These are phyloP conservation scores for Penicillium macrosclerotiorum DNA, from an alignment of 495 filamentous ascomycete species.

Conservation along the genomic window DNA sequence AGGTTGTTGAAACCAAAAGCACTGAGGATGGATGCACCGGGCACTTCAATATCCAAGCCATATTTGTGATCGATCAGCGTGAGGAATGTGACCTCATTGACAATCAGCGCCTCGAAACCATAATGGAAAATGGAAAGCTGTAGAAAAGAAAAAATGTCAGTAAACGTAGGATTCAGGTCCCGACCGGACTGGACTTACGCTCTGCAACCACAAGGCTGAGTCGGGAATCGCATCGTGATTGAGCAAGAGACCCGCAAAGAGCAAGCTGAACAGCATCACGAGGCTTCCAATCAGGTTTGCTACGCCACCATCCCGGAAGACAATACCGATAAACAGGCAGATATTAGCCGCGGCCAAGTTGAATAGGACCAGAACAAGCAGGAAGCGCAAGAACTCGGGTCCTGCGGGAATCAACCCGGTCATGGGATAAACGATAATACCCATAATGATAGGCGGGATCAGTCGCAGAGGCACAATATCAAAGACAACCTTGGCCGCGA, in stretches of 20 bases:
- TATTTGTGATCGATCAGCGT: slow-evolving; percentile 90
- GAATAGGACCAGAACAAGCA: slow-evolving; percentile 90
- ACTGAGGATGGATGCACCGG: slow-evolving; percentile 89
- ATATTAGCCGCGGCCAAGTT: slow-evolving; percentile 92
- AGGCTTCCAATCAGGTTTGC: slow-evolving; percentile 93
- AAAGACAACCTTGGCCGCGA: slow-evolving; percentile 88
- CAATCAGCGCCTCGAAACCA: slow-evolving; percentile 92
- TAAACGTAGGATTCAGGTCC: background rate
- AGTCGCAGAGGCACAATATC: slow-evolving; percentile 93
- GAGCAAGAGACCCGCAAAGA: slow-evolving; percentile 89
- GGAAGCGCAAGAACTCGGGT: slow-evolving; percentile 84
- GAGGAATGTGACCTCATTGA: slow-evolving; percentile 94
- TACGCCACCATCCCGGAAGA: slow-evolving; percentile 87
- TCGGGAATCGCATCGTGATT: slow-evolving; percentile 91
- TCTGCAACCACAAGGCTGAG: slow-evolving; percentile 82
- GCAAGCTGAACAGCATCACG: slow-evolving; percentile 95
- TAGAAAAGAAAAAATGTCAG: slow-evolving; percentile 4
- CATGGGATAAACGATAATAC: slow-evolving; percentile 98
- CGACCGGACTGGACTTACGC: slow-evolving; percentile 43
- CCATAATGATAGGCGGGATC: slow-evolving; percentile 94
- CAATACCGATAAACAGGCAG: slow-evolving; percentile 93
- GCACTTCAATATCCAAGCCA: slow-evolving; percentile 93
- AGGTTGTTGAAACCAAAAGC: slow-evolving; percentile 86
- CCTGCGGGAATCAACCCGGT: slow-evolving; percentile 84
- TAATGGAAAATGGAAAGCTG: slow-evolving; percentile 99